A percentile compares a stretch with the other conserved stretches of the same genome.
Conservation (phyloP, 495 filamentous ascomycete genomes). For the Daldinia loculata region DNA sequence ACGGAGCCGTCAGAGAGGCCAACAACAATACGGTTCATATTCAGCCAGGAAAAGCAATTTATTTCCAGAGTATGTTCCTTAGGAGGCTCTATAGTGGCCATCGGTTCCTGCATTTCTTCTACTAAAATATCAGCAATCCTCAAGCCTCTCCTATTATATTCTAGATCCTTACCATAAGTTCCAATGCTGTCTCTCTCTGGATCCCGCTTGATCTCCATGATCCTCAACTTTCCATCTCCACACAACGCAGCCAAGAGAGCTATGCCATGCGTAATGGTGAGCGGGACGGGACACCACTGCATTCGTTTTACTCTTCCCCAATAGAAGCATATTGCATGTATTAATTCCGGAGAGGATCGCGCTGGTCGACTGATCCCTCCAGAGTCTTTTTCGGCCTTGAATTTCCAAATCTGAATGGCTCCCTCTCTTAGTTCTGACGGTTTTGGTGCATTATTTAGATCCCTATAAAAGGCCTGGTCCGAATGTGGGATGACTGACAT, state of each 20-base stretch:
- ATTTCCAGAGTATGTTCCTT: constrained; percentile 54
- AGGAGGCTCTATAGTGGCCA: constrained; percentile 50
- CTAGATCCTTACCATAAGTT: constrained; percentile 47
- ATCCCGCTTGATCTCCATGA: constrained; percentile 48
- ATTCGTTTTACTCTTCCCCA: constrained; percentile 54
- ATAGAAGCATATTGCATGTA: constrained; percentile 47
- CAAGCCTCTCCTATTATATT: background rate
- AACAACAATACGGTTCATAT: constrained; percentile 56
- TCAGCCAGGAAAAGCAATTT: constrained; percentile 60
- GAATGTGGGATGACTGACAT: constrained; percentile 55
- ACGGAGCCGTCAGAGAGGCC: constrained; percentile 60
- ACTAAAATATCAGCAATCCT: constrained; percentile 25
- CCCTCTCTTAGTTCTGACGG: constrained; percentile 41
- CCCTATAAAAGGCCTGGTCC: constrained; percentile 49
- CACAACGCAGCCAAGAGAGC: constrained; percentile 53
- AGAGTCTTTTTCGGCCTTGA: constrained; percentile 34
- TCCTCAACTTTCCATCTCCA: constrained; percentile 53
- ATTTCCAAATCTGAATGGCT: constrained; percentile 56
- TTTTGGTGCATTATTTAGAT: constrained; percentile 34
- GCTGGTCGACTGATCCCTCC: constrained; percentile 36
- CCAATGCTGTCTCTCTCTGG: constrained; percentile 27
- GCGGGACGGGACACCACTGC: constrained; percentile 56
- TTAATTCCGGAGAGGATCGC: constrained; percentile 40
- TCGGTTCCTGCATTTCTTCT: constrained; percentile 54
- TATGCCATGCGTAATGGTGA: constrained; percentile 36